Evolutionary conservation across 441 rosid genomes (phyloP).

Genomic region (Macaranga tanarius): DNA sequence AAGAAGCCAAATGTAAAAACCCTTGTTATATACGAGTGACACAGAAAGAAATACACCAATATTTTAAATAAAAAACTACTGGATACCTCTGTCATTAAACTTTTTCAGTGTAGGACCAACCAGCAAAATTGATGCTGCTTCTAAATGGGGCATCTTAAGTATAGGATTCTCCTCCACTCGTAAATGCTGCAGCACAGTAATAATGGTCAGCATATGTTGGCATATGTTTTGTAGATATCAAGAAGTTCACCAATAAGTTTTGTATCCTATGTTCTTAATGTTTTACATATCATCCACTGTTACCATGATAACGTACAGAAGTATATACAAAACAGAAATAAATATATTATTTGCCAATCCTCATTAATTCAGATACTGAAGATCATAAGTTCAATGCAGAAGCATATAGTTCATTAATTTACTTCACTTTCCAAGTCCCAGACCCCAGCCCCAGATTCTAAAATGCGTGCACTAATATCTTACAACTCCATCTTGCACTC

Average conservation of each 20-base stretch:
- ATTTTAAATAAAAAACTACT: neutral
- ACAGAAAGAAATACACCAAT: neutral
- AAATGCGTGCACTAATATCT: neutral
- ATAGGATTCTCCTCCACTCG: constrained; percentile 98
- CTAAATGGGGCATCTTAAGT: constrained; percentile 91
- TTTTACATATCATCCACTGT: neutral
- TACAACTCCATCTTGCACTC: neutral
- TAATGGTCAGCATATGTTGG: constrained; percentile 4
- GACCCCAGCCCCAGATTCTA: neutral
- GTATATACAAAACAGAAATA: neutral
- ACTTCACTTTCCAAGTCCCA: constrained; percentile 7
- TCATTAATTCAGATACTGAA: neutral
- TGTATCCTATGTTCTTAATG: neutral
- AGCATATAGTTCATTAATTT: neutral
- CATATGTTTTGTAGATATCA: neutral
- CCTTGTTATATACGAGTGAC: neutral
- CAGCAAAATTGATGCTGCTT: constrained; percentile 94
- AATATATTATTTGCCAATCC: constrained; percentile 7
- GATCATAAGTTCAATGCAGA: neutral
- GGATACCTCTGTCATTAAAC: constrained; percentile 95
- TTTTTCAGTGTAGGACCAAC: constrained; percentile 95
- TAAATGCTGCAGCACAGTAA: constrained; percentile 68
- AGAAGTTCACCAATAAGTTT: constrained; percentile 1
- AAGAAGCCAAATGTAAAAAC: neutral
- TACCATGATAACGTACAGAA: neutral